These are phyloP conservation scores for Paraurostyla sp. DNA, from an alignment of 73 alveolate genomes.

Conservation along the genomic window DNA sequence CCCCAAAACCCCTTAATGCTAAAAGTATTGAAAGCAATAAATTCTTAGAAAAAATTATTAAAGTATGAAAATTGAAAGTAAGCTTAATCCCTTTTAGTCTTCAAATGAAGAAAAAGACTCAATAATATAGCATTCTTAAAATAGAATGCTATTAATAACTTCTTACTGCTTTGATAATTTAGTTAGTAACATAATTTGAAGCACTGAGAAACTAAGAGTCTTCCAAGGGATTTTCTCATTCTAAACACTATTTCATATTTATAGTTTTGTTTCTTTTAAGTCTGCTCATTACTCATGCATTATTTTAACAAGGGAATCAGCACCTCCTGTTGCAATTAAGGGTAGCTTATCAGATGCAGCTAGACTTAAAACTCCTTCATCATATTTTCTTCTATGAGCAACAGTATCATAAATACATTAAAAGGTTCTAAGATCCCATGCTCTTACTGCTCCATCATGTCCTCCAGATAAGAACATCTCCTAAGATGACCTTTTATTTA, in stretches of 20 bases:
- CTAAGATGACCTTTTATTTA: background rate
- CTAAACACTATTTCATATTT: background rate
- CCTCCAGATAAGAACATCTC: slow-evolving; percentile 80
- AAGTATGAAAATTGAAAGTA: too few species aligned
- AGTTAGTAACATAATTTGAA: background rate
- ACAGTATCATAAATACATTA: slow-evolving; percentile 84
- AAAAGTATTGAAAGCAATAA: too few species aligned
- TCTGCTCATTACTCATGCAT: slow-evolving; percentile 48
- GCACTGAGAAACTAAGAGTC: background rate
- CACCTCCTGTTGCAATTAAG: slow-evolving; percentile 74
- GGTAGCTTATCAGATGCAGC: slow-evolving; percentile 23
- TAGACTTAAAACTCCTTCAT: slow-evolving; percentile 79
- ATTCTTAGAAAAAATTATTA: too few species aligned
- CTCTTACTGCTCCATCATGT: slow-evolving; percentile 91
- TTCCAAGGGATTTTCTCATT: too few species aligned
- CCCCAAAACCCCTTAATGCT: too few species aligned
- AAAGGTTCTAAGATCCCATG: slow-evolving; percentile 92
- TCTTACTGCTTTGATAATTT: too few species aligned
- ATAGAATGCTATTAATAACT: too few species aligned
- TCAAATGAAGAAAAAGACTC: too few species aligned
- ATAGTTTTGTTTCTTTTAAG: background rate
- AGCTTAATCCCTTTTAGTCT: too few species aligned
- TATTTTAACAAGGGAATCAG: slow-evolving; percentile 68
- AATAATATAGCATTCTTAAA: too few species aligned
- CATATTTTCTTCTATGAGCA: slow-evolving; percentile 91